Base-by-base conservation (phyloP, 1,139 yeast species). In the Geotrichum cucujoidarum region DNA sequence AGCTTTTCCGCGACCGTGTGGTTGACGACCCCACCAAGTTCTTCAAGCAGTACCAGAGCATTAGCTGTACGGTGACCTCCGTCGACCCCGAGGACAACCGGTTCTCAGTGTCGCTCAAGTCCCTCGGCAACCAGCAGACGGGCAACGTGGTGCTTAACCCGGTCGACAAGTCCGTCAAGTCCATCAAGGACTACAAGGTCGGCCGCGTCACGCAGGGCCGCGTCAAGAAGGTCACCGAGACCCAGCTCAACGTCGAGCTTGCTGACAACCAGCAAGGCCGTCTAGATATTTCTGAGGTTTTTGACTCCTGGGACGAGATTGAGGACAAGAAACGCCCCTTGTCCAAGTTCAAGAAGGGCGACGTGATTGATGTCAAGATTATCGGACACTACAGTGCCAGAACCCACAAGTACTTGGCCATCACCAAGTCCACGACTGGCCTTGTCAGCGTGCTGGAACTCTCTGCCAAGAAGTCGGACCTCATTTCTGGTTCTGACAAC, bases 231-330 rank as follows among this genome's bases (percentile, higher is more conserved):
- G 75, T 86, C 42, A 85, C 84, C 60, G 80, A 78, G 45, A 81
- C 89, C 10, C 94, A 87, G 66, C 71, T 90, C 58, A 81, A 83
- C 59, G 83, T 90, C 36, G 77, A 76, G 51, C 70, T 89, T 48
- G 90, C 94, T 43, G 95, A 84, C 52, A 83, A 84, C 60, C 72
- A 82, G 54, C 85, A 79, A 59, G 97, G 95, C 38, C 77, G 95
- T 62, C 70, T 90, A 49, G 95, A 87, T 60, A 74, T 83, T 18
- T 77, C 92, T 8, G 85, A 86, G 64, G 72, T 85, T 47, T 84
- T 78, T 66, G 81, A 80, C 45, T 57, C 64, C 0, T 67, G 71
- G 55, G 67, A 71, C 1, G 83, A 80, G 33, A 83, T 88, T 45
- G 68, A 72, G 49, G 80, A 87, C 61, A 65, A 65, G 32, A 71